Base-by-base conservation (phyloP, 2,329 filamentous ascomycete species). In the Fusarium caatingaense region DNA sequence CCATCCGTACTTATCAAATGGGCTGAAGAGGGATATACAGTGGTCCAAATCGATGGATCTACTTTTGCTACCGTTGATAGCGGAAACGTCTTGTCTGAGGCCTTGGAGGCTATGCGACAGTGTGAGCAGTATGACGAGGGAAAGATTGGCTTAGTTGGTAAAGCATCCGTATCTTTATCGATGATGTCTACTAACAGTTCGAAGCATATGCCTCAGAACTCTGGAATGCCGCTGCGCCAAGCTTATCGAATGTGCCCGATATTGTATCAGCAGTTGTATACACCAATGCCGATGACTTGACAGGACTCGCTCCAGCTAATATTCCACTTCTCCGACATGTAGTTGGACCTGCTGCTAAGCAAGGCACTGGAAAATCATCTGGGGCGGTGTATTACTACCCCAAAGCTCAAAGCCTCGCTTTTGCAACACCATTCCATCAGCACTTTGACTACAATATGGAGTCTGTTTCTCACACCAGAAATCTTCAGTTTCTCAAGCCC, bases 11-110 rank as follows among this genome's bases (percentile, higher is more conserved):
- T 88, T 30, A 76, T 87, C 66, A 93, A 92, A 78, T 92, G 91
- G 91, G 89, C 90, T 0, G 91, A 93, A 75, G 91, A 93, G 77
- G 89, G 90, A 3, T 92, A 87, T 67, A 82, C 86, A 0, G 89
- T 92, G 3, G 87, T 82, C 0, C 65, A 64, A 11, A 12, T 64
- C 15, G 59, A 67, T 20, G 16, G 23, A 4, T 50, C 48, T n/a
- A 44, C 25, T 1, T 45, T 69, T 8, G 21, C 55, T 8, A 16
- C n/a, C 62, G 71, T 46, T 0, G 20, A 68, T 8, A 60, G 68
- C 20, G 56, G 66, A 25, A 54, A 49, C n/a, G 47, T 68, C 27
- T 53, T 78, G 4, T 34, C 32, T 12, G 56, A 73, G 16, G 74
- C 72, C 0, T 56, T 79, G 15, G 60, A 69, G 10, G 70, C 62